Evolutionary conservation across 495 filamentous ascomycete genomes (phyloP).

Genomic region (Aspergillus campestris): DNA sequence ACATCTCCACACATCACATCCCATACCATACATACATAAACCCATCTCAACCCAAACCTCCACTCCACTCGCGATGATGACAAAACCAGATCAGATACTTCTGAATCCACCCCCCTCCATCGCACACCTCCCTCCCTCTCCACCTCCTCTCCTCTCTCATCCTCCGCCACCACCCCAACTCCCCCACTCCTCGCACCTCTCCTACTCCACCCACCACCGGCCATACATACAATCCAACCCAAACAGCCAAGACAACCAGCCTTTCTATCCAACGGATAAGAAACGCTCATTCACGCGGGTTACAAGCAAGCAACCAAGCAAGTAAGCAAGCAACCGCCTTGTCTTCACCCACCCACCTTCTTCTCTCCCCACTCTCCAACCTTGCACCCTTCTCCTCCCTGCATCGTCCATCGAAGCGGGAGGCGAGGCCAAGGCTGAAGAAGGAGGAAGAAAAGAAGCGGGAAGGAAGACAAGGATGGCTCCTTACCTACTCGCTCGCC

Average conservation of each 20-base stretch:
- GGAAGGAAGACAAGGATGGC: not conserved
- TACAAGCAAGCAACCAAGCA: too few species aligned
- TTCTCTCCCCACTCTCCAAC: not conserved
- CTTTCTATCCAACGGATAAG: too few species aligned
- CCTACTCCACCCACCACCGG: not conserved
- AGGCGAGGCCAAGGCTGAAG: not conserved
- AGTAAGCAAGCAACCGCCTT: too few species aligned
- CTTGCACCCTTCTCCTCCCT: not conserved
- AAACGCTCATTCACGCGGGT: too few species aligned
- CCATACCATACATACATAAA: not conserved
- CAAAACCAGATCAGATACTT: constrained; percentile 46
- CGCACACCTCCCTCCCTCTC: not conserved
- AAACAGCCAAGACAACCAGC: too few species aligned
- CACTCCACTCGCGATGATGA: constrained; percentile 35
- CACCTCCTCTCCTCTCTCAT: not conserved
- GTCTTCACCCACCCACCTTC: constrained; percentile 22
- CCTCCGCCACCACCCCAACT: not conserved
- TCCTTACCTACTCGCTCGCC: not conserved
- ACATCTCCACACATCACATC: not conserved
- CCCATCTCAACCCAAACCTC: not conserved
- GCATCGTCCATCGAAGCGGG: not conserved
- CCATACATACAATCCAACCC: not conserved
- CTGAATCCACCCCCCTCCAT: constrained; percentile 19
- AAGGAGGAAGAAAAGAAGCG: not conserved
- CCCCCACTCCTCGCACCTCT: not conserved